Conservation (phyloP, 441 rosid genomes). For the Pelargonium citronellum region DNA sequence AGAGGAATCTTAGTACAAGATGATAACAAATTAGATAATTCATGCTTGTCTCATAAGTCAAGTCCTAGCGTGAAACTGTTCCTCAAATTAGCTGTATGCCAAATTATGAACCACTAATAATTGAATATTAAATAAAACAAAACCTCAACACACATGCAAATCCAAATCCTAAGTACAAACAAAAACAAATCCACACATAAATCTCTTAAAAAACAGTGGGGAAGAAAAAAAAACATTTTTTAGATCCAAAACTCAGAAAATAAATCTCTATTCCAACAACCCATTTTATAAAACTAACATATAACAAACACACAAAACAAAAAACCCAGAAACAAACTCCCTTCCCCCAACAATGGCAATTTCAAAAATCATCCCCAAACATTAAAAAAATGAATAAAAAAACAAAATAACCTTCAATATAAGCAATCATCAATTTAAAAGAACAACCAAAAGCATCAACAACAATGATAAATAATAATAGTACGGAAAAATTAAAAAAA, state of each 20-base stretch:
- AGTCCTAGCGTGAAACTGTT: background rate
- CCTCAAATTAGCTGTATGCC: background rate
- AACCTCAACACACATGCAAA: background rate
- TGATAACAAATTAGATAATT: background rate
- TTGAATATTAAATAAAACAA: background rate
- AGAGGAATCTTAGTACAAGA: background rate
- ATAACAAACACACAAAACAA: background rate
- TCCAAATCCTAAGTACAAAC: background rate
- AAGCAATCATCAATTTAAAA: background rate
- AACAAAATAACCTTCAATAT: background rate
- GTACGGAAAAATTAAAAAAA: too few species aligned
- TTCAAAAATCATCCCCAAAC: background rate
- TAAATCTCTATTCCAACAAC: background rate
- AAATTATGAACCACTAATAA: conserved; percentile 2
- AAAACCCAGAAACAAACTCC: background rate
- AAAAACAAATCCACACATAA: background rate
- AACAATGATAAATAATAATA: too few species aligned
- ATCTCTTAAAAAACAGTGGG: background rate
- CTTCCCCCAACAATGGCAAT: background rate
- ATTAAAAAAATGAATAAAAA: background rate
- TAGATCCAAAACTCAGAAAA: background rate
- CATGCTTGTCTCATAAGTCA: too few species aligned
- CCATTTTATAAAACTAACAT: background rate
- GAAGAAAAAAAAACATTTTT: background rate
- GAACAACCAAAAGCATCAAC: too few species aligned